These are phyloP conservation scores for Astragalus membranaceus DNA, from an alignment of 306 rosid species.

Conservation along the genomic window DNA sequence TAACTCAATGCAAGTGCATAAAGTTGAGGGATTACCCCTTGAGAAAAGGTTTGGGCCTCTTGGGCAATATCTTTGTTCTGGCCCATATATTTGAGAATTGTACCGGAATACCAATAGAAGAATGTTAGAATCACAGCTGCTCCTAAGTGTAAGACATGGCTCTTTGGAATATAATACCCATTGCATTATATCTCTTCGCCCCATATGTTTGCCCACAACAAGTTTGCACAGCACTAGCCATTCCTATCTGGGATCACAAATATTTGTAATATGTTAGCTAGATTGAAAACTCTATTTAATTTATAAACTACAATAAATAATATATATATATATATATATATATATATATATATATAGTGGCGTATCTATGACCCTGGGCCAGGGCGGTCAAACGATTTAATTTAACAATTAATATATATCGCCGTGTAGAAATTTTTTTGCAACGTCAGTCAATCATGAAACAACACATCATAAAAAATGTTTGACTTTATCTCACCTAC, in stretches of 20 bases:
- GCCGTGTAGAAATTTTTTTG: too few species aligned
- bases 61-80: neutral
- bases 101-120: conserved; percentile 39
- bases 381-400: too few species aligned
- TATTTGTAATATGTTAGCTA: too few species aligned
- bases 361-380: too few species aligned
- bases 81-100: conserved; percentile 41
- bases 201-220: conserved; percentile 59
- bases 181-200: conserved; percentile 37
- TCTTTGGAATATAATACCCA: conserved; percentile 54
- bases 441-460: too few species aligned
- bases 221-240: conserved; percentile 61
- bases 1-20: neutral
- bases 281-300: too few species aligned
- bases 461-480: too few species aligned
- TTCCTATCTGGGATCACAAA: conserved; percentile 30
- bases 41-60: neutral
- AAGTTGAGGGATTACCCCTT: neutral
- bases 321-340: too few species aligned
- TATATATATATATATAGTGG: too few species aligned
- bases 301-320: too few species aligned
- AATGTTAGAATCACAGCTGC: conserved; percentile 42
- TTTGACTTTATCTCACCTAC: too few species aligned
- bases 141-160: conserved; percentile 40
- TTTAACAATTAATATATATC: too few species aligned